These are phyloP conservation scores for Phaeolepiota aurea DNA, from an alignment of 768 basidiomycete species.

Conservation along the genomic window DNA sequence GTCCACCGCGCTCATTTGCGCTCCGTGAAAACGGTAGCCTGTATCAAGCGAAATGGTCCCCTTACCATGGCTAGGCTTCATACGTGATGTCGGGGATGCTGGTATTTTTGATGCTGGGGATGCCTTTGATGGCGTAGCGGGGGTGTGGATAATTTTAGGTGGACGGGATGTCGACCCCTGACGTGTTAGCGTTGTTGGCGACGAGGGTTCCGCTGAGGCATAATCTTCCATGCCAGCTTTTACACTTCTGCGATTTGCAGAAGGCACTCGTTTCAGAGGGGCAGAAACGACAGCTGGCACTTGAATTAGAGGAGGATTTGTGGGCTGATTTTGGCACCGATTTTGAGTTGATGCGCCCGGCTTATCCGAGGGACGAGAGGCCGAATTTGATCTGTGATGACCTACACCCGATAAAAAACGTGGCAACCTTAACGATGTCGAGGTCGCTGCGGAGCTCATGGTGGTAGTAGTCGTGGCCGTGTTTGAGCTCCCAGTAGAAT, in stretches of 20 bases:
- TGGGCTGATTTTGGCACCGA: slow-evolving; percentile 4
- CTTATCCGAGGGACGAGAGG: background rate
- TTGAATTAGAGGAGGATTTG: slow-evolving; percentile 9
- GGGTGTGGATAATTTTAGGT: slow-evolving; percentile 23
- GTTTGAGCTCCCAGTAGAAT: slow-evolving; percentile 5
- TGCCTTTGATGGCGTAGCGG: slow-evolving; percentile 21
- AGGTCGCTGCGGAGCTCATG: slow-evolving; percentile 16
- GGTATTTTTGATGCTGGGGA: slow-evolving; percentile 3
- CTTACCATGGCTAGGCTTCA: slow-evolving; percentile 7
- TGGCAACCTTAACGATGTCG: slow-evolving; percentile 19
- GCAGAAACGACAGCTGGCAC: slow-evolving; percentile 19
- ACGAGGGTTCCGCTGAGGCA: slow-evolving; percentile 3
- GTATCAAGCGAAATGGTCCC: slow-evolving; percentile 28
- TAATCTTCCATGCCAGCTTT: slow-evolving; percentile 10
- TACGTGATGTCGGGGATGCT: slow-evolving; percentile 3
- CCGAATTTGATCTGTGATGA: background rate
- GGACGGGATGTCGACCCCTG: slow-evolving; percentile 9
- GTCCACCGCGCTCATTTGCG: slow-evolving; percentile 24
- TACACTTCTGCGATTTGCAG: slow-evolving; percentile 16
- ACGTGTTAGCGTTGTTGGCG: slow-evolving; percentile 1
- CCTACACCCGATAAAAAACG: slow-evolving; percentile 22
- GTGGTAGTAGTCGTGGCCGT: slow-evolving; percentile 19
- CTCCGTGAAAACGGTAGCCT: slow-evolving; percentile 23
- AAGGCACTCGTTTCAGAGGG: slow-evolving; percentile 19
- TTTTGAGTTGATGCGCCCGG: background rate